Percentiles rank a stretch among this genome's conserved stretches.
phyloP scores from a whole-genome alignment of 352 stramenopile genomes.

The Chloridella minuta region DNA sequence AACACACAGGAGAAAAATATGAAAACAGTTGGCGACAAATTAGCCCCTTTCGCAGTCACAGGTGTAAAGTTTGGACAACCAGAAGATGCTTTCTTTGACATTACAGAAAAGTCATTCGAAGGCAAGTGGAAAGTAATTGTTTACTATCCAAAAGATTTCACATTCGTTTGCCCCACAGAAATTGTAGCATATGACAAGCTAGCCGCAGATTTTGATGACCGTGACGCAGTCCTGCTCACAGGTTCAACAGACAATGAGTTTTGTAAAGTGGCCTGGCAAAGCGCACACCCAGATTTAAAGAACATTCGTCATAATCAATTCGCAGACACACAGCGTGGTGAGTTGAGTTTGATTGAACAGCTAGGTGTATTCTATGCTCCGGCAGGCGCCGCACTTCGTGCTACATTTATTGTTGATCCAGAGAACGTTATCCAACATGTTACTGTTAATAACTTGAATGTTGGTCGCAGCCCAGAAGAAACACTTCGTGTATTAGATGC shows the following conservation, averaged over 20 bases:
- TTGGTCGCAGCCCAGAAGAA: not conserved
- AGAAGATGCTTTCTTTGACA: too few relatives aligned
- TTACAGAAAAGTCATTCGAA: too few relatives aligned
- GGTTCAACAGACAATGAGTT: not conserved
- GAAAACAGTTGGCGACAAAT: too few relatives aligned
- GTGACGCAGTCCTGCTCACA: not conserved
- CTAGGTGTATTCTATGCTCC: not conserved
- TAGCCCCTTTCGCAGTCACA: too few relatives aligned
- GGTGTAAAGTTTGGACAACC: too few relatives aligned
- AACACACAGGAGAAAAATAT: too few relatives aligned
- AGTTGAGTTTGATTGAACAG: not conserved
- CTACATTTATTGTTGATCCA: not conserved
- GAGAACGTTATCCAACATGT: not conserved
- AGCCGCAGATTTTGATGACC: not conserved
- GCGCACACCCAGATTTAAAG: not conserved
- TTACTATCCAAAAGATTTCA: not conserved
- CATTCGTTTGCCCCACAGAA: not conserved
- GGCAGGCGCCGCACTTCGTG: not conserved
- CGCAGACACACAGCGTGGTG: not conserved
- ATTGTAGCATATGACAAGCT: not conserved
- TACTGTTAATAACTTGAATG: not conserved
- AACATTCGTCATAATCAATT: not conserved
- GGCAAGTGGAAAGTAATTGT: not conserved
- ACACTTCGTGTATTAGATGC: not conserved
- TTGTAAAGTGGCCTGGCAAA: not conserved